Evolutionary conservation across 345 rosid genomes (phyloP), one percentile per base, ranked within the genome.

Genomic region (Eucalyptus erythrocorys): DNA sequence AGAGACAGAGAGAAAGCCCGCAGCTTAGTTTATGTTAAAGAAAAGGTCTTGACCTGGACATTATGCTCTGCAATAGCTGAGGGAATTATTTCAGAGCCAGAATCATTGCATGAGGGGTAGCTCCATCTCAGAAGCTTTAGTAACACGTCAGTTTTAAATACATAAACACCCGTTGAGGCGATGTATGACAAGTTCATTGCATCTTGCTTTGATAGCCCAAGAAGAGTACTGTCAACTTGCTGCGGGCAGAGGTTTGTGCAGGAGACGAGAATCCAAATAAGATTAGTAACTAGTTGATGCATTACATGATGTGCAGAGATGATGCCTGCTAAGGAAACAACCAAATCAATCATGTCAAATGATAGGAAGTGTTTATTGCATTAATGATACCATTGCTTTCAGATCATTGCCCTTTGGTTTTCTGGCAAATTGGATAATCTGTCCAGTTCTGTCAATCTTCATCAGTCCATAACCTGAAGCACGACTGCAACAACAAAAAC

Each of bases 151-250:
- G 97, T 97, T 92, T 94, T 95, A 90, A 97, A 96, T 66, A 96
- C 91, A 57, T 97, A 96, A 64, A 97, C 96, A 89, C 98, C 99
- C 99, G 96, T 97, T 42, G 99, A 96, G 88, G 99, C 99, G 86
- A 96, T 93, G 88, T 95, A 96, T n/a, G 99, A 97, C 68, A 92
- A 91, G 86, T 90, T 86, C 87, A 64, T 66, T 12, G 99, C 97
- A 80, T 96, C 97, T 90, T 94, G 94, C 7, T 90, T 93, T 90
- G 99, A 92, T 64, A 96, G 92, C 55, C 99, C 99, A 22, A 95
- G 88, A 88, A 87, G 91, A 87, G 94, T 92, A 27, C 98, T 94
- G 93, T 97, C 98, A 3, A 90, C 90, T 94, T 92, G 94, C 99
- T 97, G 95, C 94, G 93, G 86, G 48, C 61, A n/a, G 45, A 59